Percentiles rank a stretch among this genome's conserved stretches.
phyloP scores from a whole-genome alignment of 2,329 filamentous ascomycete species.

The Lecanosticta acicola region DNA sequence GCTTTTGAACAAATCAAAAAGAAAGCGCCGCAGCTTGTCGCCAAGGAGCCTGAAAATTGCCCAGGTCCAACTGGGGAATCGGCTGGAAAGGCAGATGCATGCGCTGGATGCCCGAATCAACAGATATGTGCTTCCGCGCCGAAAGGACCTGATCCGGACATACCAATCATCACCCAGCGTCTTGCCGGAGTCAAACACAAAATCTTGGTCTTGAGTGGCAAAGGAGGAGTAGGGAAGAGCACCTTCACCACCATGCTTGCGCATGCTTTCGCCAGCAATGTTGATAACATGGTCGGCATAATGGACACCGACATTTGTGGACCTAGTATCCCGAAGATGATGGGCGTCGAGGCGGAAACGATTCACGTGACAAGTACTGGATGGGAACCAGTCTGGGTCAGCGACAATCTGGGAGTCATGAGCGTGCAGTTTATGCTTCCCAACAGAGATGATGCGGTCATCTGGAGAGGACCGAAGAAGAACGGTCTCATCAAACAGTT shows the following conservation, averaged over 20 bases:
- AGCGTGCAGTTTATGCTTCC: constrained; percentile 98
- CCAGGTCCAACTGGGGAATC: constrained; percentile 78
- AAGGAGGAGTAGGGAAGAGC: constrained; percentile 94
- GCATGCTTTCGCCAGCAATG: constrained; percentile 80
- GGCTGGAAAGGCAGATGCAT: constrained; percentile 67
- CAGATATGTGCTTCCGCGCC: constrained; percentile 88
- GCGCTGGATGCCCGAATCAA: constrained; percentile 93
- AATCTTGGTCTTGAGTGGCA: constrained; percentile 85
- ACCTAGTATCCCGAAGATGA: constrained; percentile 96
- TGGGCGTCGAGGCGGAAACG: constrained; percentile 89
- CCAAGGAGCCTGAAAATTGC: constrained; percentile 64
- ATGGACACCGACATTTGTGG: constrained; percentile 99
- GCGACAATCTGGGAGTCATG: constrained; percentile 93
- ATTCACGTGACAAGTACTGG: constrained; percentile 85
- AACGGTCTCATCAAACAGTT: constrained; percentile 98
- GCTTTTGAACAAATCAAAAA: constrained; percentile 70
- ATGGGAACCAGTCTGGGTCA: constrained; percentile 93
- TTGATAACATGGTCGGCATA: constrained; percentile 74
- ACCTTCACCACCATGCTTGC: constrained; percentile 86
- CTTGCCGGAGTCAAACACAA: constrained; percentile 82
- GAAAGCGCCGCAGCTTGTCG: constrained; percentile 75
- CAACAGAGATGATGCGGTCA: constrained; percentile 86
- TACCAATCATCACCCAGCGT: constrained; percentile 78
- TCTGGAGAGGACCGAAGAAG: constrained; percentile 97
- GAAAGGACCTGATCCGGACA: constrained; percentile 92